Conservation (phyloP, 129 eudicot species). For the Artemisia tridentata region DNA sequence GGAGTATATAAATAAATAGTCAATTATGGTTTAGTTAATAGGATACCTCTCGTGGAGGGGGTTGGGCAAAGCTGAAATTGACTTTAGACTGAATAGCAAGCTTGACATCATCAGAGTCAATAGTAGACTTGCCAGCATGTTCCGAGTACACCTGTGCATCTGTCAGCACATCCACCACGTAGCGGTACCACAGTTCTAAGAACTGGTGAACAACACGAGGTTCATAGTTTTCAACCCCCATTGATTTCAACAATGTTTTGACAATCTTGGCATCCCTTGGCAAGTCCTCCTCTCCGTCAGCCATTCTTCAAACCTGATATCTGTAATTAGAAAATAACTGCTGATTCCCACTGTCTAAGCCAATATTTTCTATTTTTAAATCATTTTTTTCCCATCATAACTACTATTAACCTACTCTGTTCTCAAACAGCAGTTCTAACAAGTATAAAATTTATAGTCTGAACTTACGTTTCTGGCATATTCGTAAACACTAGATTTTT, state of each 20-base stretch:
- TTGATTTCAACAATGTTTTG: constrained; percentile 73
- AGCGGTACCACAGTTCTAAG: constrained; percentile 81
- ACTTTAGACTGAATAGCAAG: constrained; percentile 88
- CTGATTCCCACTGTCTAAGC: not conserved
- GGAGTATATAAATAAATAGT: not conserved
- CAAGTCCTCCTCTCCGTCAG: constrained; percentile 76
- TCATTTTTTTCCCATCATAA: no score
- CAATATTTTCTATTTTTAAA: no score
- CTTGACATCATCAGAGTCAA: constrained; percentile 87
- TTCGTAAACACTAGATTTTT: not conserved
- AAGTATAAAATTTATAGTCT: not conserved
- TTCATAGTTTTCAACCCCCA: constrained; percentile 85
- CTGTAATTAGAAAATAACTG: constrained; percentile 7
- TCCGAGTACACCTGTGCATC: constrained; percentile 92
- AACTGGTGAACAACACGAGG: constrained; percentile 88
- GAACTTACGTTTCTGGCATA: not conserved
- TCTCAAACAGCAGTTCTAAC: not conserved
- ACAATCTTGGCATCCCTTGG: constrained; percentile 95
- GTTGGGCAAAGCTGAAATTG: constrained; percentile 92
- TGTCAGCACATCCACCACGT: constrained; percentile 78
- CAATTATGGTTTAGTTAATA: not conserved
- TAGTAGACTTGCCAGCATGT: constrained; percentile 75
- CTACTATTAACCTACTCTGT: no score
- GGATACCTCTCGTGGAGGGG: constrained; percentile 91
- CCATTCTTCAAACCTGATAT: constrained; percentile 37